A percentile compares a stretch with the other conserved stretches of the same genome.
These are phyloP conservation scores for Mycogone perniciosa DNA, from an alignment of 2,329 filamentous ascomycete species.

Conservation along the genomic window DNA sequence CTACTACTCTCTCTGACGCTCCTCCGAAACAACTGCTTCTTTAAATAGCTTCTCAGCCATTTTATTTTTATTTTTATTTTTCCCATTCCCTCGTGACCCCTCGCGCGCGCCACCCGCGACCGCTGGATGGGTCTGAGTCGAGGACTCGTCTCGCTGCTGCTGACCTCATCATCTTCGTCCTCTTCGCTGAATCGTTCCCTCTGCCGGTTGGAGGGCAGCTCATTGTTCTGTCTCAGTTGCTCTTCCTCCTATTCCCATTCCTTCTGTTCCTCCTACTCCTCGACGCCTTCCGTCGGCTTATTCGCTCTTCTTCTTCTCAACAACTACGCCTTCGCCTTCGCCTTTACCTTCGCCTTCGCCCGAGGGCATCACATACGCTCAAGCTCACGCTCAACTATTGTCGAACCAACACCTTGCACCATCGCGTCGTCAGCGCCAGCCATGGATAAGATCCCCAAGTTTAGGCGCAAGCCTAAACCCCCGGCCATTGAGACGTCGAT, in stretches of 20 bases:
- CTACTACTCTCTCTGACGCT: too few species aligned
- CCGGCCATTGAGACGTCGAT: slow-evolving; percentile 37
- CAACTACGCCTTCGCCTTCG: background rate
- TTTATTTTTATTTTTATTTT: background rate
- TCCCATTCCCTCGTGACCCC: background rate
- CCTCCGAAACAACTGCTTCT: background rate
- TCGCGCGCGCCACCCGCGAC: background rate
- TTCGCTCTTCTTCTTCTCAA: slow-evolving; percentile 1
- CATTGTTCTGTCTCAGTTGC: background rate
- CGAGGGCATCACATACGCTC: slow-evolving; percentile 4
- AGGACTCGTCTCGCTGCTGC: background rate
- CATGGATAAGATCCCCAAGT: slow-evolving; percentile 39
- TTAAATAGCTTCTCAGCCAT: background rate
- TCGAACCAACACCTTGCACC: background rate
- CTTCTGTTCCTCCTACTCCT: slow-evolving; percentile 3
- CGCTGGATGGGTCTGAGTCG: background rate
- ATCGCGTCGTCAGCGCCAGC: slow-evolving; percentile 2
- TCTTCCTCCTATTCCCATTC: background rate
- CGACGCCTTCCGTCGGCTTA: background rate
- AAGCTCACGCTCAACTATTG: slow-evolving; percentile 9
- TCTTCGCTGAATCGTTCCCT: background rate
- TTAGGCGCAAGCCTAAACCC: slow-evolving; percentile 39
- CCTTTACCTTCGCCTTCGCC: slow-evolving; percentile 10
- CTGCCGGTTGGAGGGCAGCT: background rate
- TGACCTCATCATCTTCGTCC: background rate